phyloP scores from a whole-genome alignment of 176 grass and related monocot species.

The Zizania latifolia region DNA sequence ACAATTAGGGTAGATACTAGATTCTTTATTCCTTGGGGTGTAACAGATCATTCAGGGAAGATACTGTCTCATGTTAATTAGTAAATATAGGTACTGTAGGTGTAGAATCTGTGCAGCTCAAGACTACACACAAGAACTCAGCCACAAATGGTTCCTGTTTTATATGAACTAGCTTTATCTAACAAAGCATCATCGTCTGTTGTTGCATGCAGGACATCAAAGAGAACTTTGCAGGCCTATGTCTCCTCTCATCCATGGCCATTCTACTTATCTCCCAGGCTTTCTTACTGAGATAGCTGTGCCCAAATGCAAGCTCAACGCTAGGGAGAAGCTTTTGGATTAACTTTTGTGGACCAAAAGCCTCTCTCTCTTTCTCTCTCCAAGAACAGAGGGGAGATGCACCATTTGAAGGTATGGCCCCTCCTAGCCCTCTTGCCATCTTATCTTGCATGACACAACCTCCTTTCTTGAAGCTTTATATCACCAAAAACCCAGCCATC shows the following conservation, averaged over 20 bases:
- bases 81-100: background rate
- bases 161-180: background rate
- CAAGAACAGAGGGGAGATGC: conserved; percentile 44
- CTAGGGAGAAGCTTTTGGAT: conserved; percentile 11
- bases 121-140: background rate
- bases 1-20: background rate
- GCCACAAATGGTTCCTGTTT: background rate
- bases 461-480: conserved; percentile 49
- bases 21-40: background rate
- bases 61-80: background rate
- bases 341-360: conserved; percentile 39
- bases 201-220: conserved; percentile 48
- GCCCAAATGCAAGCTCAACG: conserved; percentile 16
- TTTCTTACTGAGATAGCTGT: conserved; percentile 44
- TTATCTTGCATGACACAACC: conserved; percentile 34
- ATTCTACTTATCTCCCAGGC: conserved; percentile 58
- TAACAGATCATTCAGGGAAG: too few relatives aligned
- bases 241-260: conserved; percentile 35
- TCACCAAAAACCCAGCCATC: conserved; percentile 31
- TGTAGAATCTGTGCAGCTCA: background rate
- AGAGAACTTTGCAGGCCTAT: conserved; percentile 34
- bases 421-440: conserved; percentile 18
- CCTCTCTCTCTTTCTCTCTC: too few relatives aligned
- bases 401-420: conserved; percentile 55
- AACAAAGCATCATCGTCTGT: background rate